A percentile compares a stretch with the other conserved stretches of the same genome.
These are phyloP conservation scores for Adansonia madagascariensis DNA, from an alignment of 441 rosid species.

Conservation along the genomic window DNA sequence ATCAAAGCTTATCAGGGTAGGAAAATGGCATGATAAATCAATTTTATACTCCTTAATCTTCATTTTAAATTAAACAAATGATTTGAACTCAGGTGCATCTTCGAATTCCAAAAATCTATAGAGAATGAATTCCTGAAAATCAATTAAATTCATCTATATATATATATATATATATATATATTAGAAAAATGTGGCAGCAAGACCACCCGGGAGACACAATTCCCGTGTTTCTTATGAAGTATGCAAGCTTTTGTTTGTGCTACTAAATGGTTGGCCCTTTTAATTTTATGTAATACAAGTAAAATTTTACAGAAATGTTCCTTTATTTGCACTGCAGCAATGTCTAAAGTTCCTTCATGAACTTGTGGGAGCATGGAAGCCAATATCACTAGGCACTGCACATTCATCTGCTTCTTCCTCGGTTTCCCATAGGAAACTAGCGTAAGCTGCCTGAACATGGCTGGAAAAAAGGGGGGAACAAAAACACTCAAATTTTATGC, in stretches of 20 bases:
- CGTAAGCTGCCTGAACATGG: constrained; percentile 69
- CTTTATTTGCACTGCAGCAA: background rate
- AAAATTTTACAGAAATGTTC: background rate
- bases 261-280: too few species aligned
- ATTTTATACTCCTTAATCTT: background rate
- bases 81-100: too few species aligned
- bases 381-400: background rate
- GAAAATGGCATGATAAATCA: background rate
- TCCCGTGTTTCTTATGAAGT: background rate
- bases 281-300: background rate
- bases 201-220: background rate
- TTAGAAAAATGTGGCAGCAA: background rate
- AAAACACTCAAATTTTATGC: background rate
- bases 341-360: constrained; percentile 24
- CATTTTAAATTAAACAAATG: too few species aligned
- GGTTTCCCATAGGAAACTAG: constrained; percentile 62
- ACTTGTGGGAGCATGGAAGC: constrained; percentile 20
- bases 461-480: constrained; percentile 24
- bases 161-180: too few species aligned
- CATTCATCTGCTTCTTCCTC: constrained; percentile 48
- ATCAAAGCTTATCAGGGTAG: background rate
- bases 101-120: background rate
- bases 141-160: background rate
- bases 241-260: background rate
- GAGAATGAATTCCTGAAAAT: background rate